Base-by-base conservation (phyloP, 306 rosid genomes). In the Castanospermum australe region DNA sequence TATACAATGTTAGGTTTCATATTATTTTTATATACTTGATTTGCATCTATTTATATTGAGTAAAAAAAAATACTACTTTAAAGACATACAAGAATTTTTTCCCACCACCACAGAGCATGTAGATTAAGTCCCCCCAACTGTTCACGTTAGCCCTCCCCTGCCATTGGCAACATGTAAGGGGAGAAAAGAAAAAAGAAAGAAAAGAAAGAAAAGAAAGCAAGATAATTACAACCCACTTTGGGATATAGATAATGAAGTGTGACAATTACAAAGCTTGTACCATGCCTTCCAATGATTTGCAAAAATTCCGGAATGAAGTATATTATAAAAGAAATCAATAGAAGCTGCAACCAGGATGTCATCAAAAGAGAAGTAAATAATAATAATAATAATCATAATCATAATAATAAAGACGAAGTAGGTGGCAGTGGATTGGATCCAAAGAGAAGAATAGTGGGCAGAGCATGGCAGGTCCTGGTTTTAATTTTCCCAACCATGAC, bases 401-500 rank as follows among this genome's bases (percentile, higher is more conserved):
- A 69, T 56, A 17, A 9, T 22, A 56, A 55, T 18, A 36, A 18
- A 48, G 71, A 64, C 12, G 0, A 7, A 60, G 64, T 42, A 52
- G 86, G 79, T 78, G 81, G 64, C 72, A 74, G 12, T 74, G 82
- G 82, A 63, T 68, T 78, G 76, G 86, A 45, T 45, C 32, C 38
- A 57, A 67, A 62, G 8, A 54, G 47, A 51, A 35, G 55, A 25
- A 15, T 14, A 15, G 25, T n/a, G 41, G 42, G 64, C 9, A 81
- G 44, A n/a, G n/a, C n/a, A n/a, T n/a, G 13, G 25, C 14, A 64
- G 51, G 44, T 15, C 0, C 18, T 69, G 66, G 51, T 30, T 32
- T 28, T n/a, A n/a, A n/a, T n/a, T n/a, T 62, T 44, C 13, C 25
- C 15, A 75, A 32, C 28, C 20, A 50, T 0, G 48, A 61, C 12